phyloP scores from a whole-genome alignment of 495 filamentous ascomycete genomes.

The Penicillium lagena region DNA sequence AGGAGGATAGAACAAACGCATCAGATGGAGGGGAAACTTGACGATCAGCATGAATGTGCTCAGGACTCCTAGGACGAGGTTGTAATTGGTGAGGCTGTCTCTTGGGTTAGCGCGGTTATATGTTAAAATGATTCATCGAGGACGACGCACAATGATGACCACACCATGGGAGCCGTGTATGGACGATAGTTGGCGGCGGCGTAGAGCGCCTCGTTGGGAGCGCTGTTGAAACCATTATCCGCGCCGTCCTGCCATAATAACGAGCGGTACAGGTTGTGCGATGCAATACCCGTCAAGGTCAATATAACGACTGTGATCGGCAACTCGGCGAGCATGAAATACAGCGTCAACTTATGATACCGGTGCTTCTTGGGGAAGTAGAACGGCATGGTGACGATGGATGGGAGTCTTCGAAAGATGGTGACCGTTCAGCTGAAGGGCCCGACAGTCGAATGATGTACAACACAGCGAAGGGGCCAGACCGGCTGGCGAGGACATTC shows the following conservation, averaged over 20 bases:
- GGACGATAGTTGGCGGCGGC: conserved; percentile 69
- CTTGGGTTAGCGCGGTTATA: conserved; percentile 1
- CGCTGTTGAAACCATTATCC: conserved; percentile 77
- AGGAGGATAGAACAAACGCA: conserved; percentile 68
- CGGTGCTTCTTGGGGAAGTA: conserved; percentile 55
- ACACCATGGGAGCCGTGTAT: conserved; percentile 65
- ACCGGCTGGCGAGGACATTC: conserved; percentile 35
- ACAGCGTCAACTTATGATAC: conserved; percentile 54
- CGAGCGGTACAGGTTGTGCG: conserved; percentile 72
- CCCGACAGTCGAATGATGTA: neutral
- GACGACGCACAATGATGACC: conserved; percentile 69
- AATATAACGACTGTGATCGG: conserved; percentile 61
- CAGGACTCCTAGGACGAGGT: conserved; percentile 75
- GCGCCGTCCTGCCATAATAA: conserved; percentile 76
- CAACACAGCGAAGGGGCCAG: conserved; percentile 24
- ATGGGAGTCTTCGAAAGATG: neutral
- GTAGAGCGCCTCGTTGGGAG: conserved; percentile 65
- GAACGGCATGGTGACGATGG: conserved; percentile 22
- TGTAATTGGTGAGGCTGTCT: conserved; percentile 67
- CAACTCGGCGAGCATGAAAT: conserved; percentile 65
- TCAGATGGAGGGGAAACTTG: conserved; percentile 57
- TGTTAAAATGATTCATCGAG: neutral
- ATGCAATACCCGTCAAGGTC: conserved; percentile 75
- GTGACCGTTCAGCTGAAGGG: neutral
- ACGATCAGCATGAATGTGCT: conserved; percentile 48